Conservation (phyloP, 2,329 filamentous ascomycete species). For the Lecanicillium sp. region DNA sequence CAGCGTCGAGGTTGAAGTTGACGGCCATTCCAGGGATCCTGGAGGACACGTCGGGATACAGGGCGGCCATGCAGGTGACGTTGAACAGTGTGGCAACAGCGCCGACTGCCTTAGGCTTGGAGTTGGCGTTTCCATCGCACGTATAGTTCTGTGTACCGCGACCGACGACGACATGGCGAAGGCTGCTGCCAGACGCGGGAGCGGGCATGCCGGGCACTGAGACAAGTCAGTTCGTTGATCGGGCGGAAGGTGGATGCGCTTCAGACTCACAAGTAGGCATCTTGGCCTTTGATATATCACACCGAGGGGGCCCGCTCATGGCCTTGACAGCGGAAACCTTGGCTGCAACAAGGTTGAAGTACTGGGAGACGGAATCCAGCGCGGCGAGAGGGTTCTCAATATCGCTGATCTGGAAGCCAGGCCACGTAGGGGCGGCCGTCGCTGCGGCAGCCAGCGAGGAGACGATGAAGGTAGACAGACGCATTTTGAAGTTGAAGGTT, state of each 20-base stretch:
- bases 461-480: conserved; percentile 39
- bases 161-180: conserved; percentile 78
- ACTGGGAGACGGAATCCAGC: conserved; percentile 46
- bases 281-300: conserved; percentile 47
- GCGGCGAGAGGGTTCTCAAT: conserved; percentile 31
- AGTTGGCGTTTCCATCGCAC: conserved; percentile 54
- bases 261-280: conserved; percentile 38
- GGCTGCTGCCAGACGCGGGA: conserved; percentile 52
- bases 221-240: too few species aligned
- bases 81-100: conserved; percentile 85
- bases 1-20: conserved; percentile 51
- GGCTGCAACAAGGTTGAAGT: conserved; percentile 54
- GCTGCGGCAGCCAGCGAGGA: conserved; percentile 41
- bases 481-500: conserved; percentile 37
- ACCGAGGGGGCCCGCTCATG: conserved; percentile 38
- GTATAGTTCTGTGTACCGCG: conserved; percentile 94
- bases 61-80: conserved; percentile 69
- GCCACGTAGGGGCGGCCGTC: conserved; percentile 40
- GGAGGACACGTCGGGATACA: conserved; percentile 60
- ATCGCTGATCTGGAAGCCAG: conserved; percentile 30
- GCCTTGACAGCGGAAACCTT: conserved; percentile 46
- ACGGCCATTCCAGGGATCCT: conserved; percentile 63
- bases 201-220: conserved; percentile 48
- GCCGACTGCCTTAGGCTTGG: conserved; percentile 60
- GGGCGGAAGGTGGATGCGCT: too few species aligned